Base-by-base conservation (phyloP, 805 yeast genomes). In the Wickerhamiella occidentalis region DNA sequence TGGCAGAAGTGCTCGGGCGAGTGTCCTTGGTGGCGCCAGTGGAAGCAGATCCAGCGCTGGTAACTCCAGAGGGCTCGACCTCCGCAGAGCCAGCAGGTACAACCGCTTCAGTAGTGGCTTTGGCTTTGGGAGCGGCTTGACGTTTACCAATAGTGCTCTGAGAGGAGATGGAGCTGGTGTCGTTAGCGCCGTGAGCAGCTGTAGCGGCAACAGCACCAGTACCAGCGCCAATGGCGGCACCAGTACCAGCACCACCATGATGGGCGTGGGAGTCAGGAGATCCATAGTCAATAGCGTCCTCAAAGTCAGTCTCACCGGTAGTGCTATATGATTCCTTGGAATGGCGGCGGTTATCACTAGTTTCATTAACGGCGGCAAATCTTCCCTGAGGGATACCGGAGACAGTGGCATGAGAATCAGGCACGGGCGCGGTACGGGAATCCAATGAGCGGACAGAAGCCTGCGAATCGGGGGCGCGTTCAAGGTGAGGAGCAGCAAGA, bases 101-200 rank as follows among this genome's bases (percentile, higher is more conserved):
- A 6, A 7, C 45, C 3, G 25, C 37, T 11, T 26, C 45, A 21
- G 45, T 19, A 2, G 46, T 35, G n/a, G n/a, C n/a, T n/a, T n/a
- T n/a, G 12, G 38, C 38, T n/a, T 29, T 29, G 15, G 25, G 25
- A 21, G 29, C 22, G 17, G 18, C 23, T 19, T 45, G 21, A 26
- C 30, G 15, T 38, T 45, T 45, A 25, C 47, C 47, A 35, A 45
- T 45, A 15, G 47, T 45, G 41, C 47, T 45, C 40, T 45, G 47
- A 7, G 47, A 45, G 3, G 47, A 45, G 9, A 45, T 17, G 9
- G 47, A 45, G 35, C 18, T 8, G 25, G 15, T 7, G 13, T 29
- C 37, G 17, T 41, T 35, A 6, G 8, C 7, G n/a, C n/a, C n/a
- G n/a, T n/a, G n/a, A 13, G 33, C 11, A 29, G 5, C 18, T 15